phyloP scores from a whole-genome alignment of 1,139 yeast species.

The Magnusiomyces suaveolens region DNA sequence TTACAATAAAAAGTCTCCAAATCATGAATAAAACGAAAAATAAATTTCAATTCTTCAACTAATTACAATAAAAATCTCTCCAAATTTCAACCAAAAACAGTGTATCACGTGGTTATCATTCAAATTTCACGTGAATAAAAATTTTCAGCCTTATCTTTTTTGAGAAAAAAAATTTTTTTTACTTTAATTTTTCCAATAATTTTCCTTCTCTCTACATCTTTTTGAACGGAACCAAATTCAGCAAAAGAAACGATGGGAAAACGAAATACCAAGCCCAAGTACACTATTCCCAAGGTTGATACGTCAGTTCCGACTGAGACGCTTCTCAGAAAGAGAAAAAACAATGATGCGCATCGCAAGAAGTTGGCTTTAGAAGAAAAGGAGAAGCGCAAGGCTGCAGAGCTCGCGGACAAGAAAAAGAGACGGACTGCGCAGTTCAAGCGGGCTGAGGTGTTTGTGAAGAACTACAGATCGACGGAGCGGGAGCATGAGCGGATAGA shows the following conservation, averaged over 20 bases:
- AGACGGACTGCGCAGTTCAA: constrained; percentile 91
- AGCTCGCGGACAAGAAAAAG: constrained; percentile 55
- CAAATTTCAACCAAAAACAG: no score
- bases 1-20: no score
- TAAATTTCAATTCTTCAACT: no score
- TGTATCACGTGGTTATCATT: no score
- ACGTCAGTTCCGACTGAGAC: constrained; percentile 64
- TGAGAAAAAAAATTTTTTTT: no score
- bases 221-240: no score
- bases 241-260: not conserved
- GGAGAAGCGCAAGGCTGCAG: constrained; percentile 52
- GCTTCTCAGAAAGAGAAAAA: constrained; percentile 88
- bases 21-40: no score
- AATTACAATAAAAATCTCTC: no score
- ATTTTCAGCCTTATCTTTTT: no score
- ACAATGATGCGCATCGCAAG: constrained; percentile 44
- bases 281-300: not conserved
- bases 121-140: no score
- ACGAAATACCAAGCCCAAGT: not conserved
- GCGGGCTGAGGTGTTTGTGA: constrained; percentile 96
- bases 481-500: constrained; percentile 84
- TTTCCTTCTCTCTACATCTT: no score
- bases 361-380: constrained; percentile 40
- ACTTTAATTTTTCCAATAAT: no score
- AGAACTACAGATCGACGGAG: constrained; percentile 93